Conservation (phyloP, 495 filamentous ascomycete species). For the Clavariopsis aquatica region DNA sequence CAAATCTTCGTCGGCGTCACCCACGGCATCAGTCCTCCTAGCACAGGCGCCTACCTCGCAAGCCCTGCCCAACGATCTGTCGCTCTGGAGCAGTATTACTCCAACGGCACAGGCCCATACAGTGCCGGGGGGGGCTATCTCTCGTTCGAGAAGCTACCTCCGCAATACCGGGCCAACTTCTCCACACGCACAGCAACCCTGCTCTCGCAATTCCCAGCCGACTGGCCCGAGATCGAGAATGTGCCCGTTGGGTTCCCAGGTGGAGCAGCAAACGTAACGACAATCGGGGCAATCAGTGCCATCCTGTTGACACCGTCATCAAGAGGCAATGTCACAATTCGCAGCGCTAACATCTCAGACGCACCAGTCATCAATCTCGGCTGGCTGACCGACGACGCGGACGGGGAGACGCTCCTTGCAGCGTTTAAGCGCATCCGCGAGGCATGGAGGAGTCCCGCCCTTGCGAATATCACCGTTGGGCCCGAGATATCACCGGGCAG, state of each 20-base stretch:
- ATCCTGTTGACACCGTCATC: slow-evolving; percentile 53
- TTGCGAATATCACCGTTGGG: slow-evolving; percentile 50
- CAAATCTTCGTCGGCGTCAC: slow-evolving; percentile 28
- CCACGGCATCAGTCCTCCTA: slow-evolving; percentile 26
- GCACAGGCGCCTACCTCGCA: background rate
- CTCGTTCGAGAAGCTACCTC: slow-evolving; percentile 37
- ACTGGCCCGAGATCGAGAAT: slow-evolving; percentile 65
- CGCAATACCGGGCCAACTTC: slow-evolving; percentile 13
- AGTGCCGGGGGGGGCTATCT: slow-evolving; percentile 11
- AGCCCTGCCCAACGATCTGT: background rate
- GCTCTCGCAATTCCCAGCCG: slow-evolving; percentile 51
- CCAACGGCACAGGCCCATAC: slow-evolving; percentile 12
- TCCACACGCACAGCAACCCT: slow-evolving; percentile 17
- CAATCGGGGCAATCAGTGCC: slow-evolving; percentile 49
- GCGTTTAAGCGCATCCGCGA: slow-evolving; percentile 56
- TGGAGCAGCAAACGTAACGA: slow-evolving; percentile 47
- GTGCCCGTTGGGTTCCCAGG: slow-evolving; percentile 38
- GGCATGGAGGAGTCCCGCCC: slow-evolving; percentile 43
- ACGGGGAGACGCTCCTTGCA: slow-evolving; percentile 57
- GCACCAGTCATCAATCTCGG: slow-evolving; percentile 57
- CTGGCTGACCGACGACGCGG: slow-evolving; percentile 56
- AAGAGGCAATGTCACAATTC: slow-evolving; percentile 58
- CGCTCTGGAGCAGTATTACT: slow-evolving; percentile 5
- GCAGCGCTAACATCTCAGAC: slow-evolving; percentile 46
- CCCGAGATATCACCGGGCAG: slow-evolving; percentile 53